phyloP scores from a whole-genome alignment of 495 filamentous ascomycete genomes.

The Penicillium parvum region DNA sequence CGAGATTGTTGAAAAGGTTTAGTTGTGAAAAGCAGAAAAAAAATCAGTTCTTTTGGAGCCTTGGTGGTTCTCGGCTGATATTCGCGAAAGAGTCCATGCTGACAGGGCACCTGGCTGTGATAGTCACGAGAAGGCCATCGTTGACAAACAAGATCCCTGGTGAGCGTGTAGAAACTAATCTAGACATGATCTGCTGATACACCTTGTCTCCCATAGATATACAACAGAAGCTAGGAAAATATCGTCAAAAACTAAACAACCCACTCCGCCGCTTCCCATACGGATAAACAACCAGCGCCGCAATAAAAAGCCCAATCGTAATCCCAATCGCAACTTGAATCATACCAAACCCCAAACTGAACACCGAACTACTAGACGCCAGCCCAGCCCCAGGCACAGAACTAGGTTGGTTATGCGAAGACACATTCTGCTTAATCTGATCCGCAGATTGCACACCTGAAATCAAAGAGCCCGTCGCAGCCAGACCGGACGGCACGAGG shows the following conservation, averaged over 20 bases:
- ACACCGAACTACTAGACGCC: slow-evolving; percentile 16
- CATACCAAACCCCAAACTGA: slow-evolving; percentile 35
- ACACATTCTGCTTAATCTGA: slow-evolving; percentile 56
- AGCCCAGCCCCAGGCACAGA: slow-evolving; percentile 13
- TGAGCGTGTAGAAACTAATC: too few relatives aligned
- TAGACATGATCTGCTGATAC: too few relatives aligned
- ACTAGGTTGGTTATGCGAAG: slow-evolving; percentile 12
- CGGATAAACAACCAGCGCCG: slow-evolving; percentile 79
- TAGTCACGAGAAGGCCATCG: too few relatives aligned
- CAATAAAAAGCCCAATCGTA: slow-evolving; percentile 80
- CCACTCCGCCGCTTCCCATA: slow-evolving; percentile 82
- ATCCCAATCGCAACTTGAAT: slow-evolving; percentile 89
- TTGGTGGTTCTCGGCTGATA: too few relatives aligned
- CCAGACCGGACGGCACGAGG: slow-evolving; percentile 80
- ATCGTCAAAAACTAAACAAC: slow-evolving; percentile 71
- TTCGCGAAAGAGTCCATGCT: too few relatives aligned
- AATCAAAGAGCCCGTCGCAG: slow-evolving; percentile 72
- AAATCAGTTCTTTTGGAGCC: too few relatives aligned
- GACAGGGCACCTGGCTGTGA: too few relatives aligned
- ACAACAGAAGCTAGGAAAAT: neutral
- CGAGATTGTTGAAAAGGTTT: too few relatives aligned
- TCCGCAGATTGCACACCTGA: slow-evolving; percentile 73
- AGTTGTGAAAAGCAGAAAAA: too few relatives aligned
- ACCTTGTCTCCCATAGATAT: too few relatives aligned
- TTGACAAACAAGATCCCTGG: too few relatives aligned